Evolutionary conservation across 371 early-diverging fungal species (phyloP).

Genomic region (Apophysomyces sp.): DNA sequence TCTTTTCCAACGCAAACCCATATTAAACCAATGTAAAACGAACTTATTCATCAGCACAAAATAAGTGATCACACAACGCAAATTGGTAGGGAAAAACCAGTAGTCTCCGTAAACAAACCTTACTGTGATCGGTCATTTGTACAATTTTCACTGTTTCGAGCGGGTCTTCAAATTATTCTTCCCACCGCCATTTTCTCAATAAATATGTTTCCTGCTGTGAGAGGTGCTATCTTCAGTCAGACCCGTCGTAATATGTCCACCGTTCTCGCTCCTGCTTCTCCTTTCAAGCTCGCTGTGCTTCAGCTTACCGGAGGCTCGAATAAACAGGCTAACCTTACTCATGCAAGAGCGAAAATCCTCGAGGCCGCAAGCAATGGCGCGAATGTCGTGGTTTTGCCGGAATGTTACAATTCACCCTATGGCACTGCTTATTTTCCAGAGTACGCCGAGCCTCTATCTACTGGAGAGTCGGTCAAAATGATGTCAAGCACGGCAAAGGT

Average conservation of each 20-base stretch:
- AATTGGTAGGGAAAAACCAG: no score
- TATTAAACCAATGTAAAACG: no score
- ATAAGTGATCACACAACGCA: no score
- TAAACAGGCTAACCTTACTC: constrained; percentile 77
- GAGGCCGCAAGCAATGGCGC: constrained; percentile 84
- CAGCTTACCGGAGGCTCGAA: constrained; percentile 69
- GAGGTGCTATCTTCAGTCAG: background rate
- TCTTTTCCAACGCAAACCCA: no score
- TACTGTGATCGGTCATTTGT: background rate
- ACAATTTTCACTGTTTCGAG: background rate
- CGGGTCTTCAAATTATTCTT: background rate
- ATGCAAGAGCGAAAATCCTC: constrained; percentile 74
- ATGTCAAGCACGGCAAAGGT: constrained; percentile 82
- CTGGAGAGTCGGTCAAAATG: constrained; percentile 59
- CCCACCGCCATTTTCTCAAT: background rate
- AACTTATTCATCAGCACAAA: no score
- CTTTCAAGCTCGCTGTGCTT: constrained; percentile 72
- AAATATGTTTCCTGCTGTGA: background rate
- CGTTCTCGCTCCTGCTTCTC: constrained; percentile 28
- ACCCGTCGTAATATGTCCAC: constrained; percentile 14
- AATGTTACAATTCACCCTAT: constrained; percentile 97
- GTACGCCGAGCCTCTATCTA: constrained; percentile 67
- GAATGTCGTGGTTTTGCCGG: constrained; percentile 90
- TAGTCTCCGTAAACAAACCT: no score
- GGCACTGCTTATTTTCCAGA: constrained; percentile 86